Evolutionary conservation across 495 filamentous ascomycete species (phyloP), one percentile per base, ranked within the genome.

Genomic region (Neurospora tetraspora): DNA sequence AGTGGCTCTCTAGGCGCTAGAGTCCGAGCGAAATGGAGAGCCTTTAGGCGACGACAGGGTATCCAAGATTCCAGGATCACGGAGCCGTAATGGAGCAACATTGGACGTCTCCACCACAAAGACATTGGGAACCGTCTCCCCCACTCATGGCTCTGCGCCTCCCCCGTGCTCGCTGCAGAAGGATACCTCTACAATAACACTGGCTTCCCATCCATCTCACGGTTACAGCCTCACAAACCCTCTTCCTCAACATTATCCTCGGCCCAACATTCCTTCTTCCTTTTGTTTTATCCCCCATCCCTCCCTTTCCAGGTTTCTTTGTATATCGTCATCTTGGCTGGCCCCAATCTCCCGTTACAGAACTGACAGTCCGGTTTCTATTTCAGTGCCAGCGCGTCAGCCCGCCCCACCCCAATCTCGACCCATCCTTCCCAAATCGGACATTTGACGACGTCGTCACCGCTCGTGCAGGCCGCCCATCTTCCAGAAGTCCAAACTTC

Each of bases 381-480:
- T 68, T 70, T 75, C 76, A 71, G 69, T 71, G 73, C 47, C 70
- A 77, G 75, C 36, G 71, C 73, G 68, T 68, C 72, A 37, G 72
- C 9, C 39, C 76, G 77, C 68, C 78, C 90, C 88, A 72, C 91
- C 88, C 75, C 83, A 82, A 72, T 86, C 71, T 89, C 90, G 53
- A 85, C 89, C 38, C 91, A 91, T 80, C 86, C 91, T 43, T 95
- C 93, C 37, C 93, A 96, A 78, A 85, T 90, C 74, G 93, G 90
- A 71, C 91, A 92, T 80, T 85, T 94, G 71, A 95, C 94, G 38
- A 89, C 91, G 14, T 95, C 93, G 18, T 94, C 94, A 36, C 94
- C 93, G 38, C 82, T 94, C 70, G 88, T 96, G 40, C 89, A 90
- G 75, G 80, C 82, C 16, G 78, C 80, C 81, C 76, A 87, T 83